phyloP scores from a whole-genome alignment of 257 asterid species.

The Plantago major region DNA sequence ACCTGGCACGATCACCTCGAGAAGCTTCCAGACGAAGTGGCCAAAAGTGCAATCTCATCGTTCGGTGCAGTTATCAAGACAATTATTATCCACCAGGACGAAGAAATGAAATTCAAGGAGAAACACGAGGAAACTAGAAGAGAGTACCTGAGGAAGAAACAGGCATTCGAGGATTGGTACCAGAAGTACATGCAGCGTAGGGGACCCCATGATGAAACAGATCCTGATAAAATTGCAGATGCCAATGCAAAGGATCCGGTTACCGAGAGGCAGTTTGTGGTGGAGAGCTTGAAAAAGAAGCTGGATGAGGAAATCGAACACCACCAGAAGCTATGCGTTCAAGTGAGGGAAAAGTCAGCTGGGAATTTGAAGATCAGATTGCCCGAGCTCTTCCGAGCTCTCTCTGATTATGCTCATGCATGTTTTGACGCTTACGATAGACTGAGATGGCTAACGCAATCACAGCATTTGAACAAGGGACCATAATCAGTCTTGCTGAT shows the following conservation, averaged over 20 bases:
- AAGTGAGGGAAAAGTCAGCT: constrained; percentile 84
- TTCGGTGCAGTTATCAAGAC: constrained; percentile 81
- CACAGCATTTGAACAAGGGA: constrained; percentile 39
- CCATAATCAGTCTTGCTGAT: constrained; percentile 6
- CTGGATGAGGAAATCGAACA: constrained; percentile 77
- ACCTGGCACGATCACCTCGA: constrained; percentile 81
- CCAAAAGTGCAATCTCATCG: constrained; percentile 71
- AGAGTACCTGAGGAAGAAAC: constrained; percentile 69
- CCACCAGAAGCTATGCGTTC: constrained; percentile 71
- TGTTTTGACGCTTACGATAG: constrained; percentile 57
- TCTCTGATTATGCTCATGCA: constrained; percentile 59
- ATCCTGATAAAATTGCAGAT: constrained; percentile 31
- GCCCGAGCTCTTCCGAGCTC: constrained; percentile 89
- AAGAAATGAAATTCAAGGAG: constrained; percentile 89
- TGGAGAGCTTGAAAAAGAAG: constrained; percentile 66
- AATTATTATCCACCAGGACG: constrained; percentile 68
- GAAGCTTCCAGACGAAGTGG: constrained; percentile 90
- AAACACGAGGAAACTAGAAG: constrained; percentile 72
- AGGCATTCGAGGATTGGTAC: constrained; percentile 81
- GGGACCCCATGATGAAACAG: constrained; percentile 37
- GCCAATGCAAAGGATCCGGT: constrained; percentile 51
- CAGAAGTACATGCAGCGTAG: constrained; percentile 57
- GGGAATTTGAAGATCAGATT: constrained; percentile 65
- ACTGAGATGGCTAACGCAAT: constrained; percentile 41
- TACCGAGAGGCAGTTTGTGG: constrained; percentile 57